Percentiles rank a stretch among this genome's conserved stretches.
Evolutionary conservation across 108 stramenopile genomes (phyloP).

Genomic region (Cyclotella distinguenda): DNA sequence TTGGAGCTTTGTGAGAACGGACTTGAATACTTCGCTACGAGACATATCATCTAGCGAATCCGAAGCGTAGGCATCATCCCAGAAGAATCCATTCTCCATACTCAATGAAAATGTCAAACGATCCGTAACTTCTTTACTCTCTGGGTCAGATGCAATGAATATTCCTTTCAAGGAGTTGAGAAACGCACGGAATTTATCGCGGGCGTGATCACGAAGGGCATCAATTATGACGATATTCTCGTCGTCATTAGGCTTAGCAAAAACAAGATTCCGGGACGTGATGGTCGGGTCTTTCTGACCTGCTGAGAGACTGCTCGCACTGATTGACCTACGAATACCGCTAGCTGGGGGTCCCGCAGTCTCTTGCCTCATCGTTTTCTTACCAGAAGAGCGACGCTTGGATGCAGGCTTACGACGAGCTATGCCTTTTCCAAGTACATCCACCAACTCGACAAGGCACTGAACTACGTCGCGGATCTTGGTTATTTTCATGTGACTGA

Average conservation of each 20-base stretch:
- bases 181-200: slow-evolving; percentile 85
- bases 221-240: slow-evolving; percentile 70
- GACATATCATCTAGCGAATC: slow-evolving; percentile 82
- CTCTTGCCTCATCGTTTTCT: slow-evolving; percentile 46
- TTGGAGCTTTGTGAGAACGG: slow-evolving; percentile 83
- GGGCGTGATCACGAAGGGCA: slow-evolving; percentile 86
- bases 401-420: slow-evolving; percentile 66
- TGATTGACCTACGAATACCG: slow-evolving; percentile 67
- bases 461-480: slow-evolving; percentile 62
- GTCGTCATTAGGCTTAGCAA: too few relatives aligned
- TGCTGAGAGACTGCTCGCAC: slow-evolving; percentile 57
- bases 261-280: too few relatives aligned
- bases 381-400: slow-evolving; percentile 41
- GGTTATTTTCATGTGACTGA: slow-evolving; percentile 59
- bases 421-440: slow-evolving; percentile 72
- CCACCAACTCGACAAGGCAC: slow-evolving; percentile 63
- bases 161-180: slow-evolving; percentile 75
- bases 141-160: slow-evolving; percentile 59
- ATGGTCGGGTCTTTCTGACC: slow-evolving; percentile 42
- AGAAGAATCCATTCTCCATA: slow-evolving; percentile 95
- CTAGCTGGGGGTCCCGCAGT: slow-evolving; percentile 22
- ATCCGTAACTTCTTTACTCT: slow-evolving; percentile 75
- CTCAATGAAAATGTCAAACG: slow-evolving; percentile 84
- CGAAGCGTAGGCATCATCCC: slow-evolving; percentile 95
- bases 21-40: slow-evolving; percentile 70